A percentile compares a stretch with the other conserved stretches of the same genome.
Conservation (phyloP, 1,284 basidiomycete genomes). For the Cutaneotrichosporon dermatis region DNA sequence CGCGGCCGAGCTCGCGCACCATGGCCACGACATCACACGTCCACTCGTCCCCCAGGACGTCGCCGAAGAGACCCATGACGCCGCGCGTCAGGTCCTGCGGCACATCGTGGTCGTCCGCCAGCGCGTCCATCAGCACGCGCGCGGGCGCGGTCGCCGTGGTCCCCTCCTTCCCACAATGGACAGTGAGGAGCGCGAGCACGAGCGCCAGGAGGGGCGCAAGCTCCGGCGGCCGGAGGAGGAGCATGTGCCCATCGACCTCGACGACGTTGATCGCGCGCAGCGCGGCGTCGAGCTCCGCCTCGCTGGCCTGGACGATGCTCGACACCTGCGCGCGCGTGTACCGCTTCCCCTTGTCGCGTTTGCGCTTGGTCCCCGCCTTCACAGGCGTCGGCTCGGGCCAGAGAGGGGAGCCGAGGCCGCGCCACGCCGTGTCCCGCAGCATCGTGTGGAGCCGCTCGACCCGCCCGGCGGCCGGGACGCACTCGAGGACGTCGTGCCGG, state of each 20-base stretch:
- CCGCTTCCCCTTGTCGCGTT: slow-evolving; percentile 34
- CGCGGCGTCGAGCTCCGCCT: slow-evolving; percentile 62
- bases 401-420: slow-evolving; percentile 48
- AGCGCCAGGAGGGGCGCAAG: slow-evolving; percentile 67
- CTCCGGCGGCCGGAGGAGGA: slow-evolving; percentile 58
- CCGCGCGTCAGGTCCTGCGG: slow-evolving; percentile 59
- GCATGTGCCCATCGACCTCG: slow-evolving; percentile 55
- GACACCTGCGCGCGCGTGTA: slow-evolving; percentile 61
- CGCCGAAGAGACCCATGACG: slow-evolving; percentile 75
- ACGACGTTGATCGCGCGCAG: slow-evolving; percentile 65
- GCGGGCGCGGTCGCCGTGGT: background rate
- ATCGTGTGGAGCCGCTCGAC: slow-evolving; percentile 63
- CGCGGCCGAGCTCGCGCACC: slow-evolving; percentile 51
- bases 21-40: slow-evolving; percentile 25
- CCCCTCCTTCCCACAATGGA: slow-evolving; percentile 22
- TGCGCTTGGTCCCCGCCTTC: slow-evolving; percentile 11
- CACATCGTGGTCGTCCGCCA: slow-evolving; percentile 71
- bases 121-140: slow-evolving; percentile 51
- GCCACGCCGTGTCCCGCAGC: slow-evolving; percentile 63
- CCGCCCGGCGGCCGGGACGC: slow-evolving; percentile 65
- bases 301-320: slow-evolving; percentile 69
- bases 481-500: slow-evolving; percentile 70
- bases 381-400: slow-evolving; percentile 2
- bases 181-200: slow-evolving; percentile 60
- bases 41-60: slow-evolving; percentile 42